Evolutionary conservation across 179 eudicot species (phyloP), one percentile per base, ranked within the genome.

Genomic region (Vitellaria paradoxa): DNA sequence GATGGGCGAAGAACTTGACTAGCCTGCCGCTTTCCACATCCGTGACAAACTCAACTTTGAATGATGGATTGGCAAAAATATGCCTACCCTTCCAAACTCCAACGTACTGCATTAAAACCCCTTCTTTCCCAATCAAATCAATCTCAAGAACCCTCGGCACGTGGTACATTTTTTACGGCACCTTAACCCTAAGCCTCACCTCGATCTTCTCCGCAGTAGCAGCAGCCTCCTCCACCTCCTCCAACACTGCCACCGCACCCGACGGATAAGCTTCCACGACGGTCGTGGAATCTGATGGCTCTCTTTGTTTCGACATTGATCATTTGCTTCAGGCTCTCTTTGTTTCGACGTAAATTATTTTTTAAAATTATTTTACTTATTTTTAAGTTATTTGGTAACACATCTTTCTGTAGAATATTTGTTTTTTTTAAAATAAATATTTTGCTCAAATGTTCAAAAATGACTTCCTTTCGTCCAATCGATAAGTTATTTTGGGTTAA

Each of bases 61-160:
- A 93, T 3, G 98, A 97, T 30, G 80, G 73, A 67, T 89, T 93
- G 0, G 95, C 95, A 6, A 95, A 90, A 9, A 93, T 93, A 14
- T 80, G 78, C 73, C 89, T 93, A 37, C 98, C 98, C 56, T 93
- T 93, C 85, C 90, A 87, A 60, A 86, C 78, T 4, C 83, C 89
- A 10, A 89, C 93, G 55, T 83, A 90, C 77, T 92, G 90, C 83
- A 89, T 92, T 49, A 92, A 11, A 15, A 53, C 81, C 14, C 97
- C 97, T 62, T 84, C 88, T 75, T 76, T 84, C 4, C 94, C 93
- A 6, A 75, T 82, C 65, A 93, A 59, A 7, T 89, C 97, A 0
- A 90, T 42, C 72, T 93, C 97, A 0, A 91, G 85, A 26, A 86
- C 81, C 50, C 76, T 86, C 15, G 91, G 90, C 17, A 93, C 86